Conservation (phyloP, 768 basidiomycete species). For the Leccinum aurantiacum region DNA sequence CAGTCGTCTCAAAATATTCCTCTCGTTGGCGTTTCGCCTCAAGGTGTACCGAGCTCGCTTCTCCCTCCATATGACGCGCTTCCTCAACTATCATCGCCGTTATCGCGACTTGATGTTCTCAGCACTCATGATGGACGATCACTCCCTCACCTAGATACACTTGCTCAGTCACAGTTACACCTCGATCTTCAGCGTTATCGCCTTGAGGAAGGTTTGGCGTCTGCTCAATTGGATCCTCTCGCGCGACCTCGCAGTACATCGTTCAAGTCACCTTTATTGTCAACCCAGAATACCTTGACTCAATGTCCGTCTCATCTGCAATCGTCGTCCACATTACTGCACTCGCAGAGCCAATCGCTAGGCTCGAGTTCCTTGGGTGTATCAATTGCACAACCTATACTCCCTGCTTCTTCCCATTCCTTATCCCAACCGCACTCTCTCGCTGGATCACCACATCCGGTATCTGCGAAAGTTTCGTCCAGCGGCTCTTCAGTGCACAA, state of each 20-base stretch:
- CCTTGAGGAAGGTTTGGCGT: conserved; percentile 27
- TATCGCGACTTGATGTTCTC: conserved; percentile 26
- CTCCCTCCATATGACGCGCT: conserved; percentile 24
- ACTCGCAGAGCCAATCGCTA: conserved; percentile 21
- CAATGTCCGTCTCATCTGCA: conserved; percentile 25
- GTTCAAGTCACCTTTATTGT: conserved; percentile 27
- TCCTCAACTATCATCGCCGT: conserved; percentile 21
- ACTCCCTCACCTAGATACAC: conserved; percentile 23
- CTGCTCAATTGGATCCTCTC: conserved; percentile 31
- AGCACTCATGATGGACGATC: conserved; percentile 25
- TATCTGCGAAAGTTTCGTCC: conserved; percentile 26
- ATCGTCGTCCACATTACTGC: conserved; percentile 17
- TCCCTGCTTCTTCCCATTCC: conserved; percentile 21
- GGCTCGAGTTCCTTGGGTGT: conserved; percentile 14
- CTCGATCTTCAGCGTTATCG: conserved; percentile 29
- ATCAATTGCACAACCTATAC: conserved; percentile 23
- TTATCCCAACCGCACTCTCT: conserved; percentile 31
- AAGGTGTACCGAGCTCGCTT: conserved; percentile 13
- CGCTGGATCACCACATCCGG: conserved; percentile 27
- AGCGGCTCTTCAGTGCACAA: conserved; percentile 22
- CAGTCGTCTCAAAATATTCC: conserved; percentile 35
- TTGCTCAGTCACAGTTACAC: conserved; percentile 25
- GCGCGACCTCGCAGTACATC: conserved; percentile 24
- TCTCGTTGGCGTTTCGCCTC: conserved; percentile 24
- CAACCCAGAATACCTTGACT: conserved; percentile 13